Evolutionary conservation across 768 basidiomycete species (phyloP).

Genomic region (Phallus indusiatus): DNA sequence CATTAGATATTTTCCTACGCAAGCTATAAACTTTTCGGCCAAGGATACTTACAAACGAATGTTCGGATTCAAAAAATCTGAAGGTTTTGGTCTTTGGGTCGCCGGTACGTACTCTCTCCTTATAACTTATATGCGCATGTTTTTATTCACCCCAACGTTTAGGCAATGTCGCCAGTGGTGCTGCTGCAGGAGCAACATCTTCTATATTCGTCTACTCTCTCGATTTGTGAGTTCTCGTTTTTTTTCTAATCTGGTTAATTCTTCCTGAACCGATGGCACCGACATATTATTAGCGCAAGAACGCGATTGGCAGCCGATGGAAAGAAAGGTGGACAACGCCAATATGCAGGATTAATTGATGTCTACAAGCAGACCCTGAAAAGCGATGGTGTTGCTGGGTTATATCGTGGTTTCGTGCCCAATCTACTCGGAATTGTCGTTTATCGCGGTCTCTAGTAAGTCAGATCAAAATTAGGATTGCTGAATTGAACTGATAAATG

Average conservation of each 20-base stretch:
- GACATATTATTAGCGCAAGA: constrained; percentile 23
- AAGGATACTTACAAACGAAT: constrained; percentile 31
- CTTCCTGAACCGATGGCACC: neutral
- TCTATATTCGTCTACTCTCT: constrained; percentile 37
- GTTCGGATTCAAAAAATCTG: constrained; percentile 28
- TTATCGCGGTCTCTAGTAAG: constrained; percentile 36
- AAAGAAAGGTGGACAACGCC: constrained; percentile 32
- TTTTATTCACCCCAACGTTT: neutral
- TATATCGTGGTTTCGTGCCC: constrained; percentile 35
- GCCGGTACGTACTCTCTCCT: constrained; percentile 15
- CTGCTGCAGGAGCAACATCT: constrained; percentile 31
- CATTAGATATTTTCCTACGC: constrained; percentile 35
- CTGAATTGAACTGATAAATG: neutral
- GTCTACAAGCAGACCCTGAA: constrained; percentile 35
- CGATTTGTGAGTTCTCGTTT: constrained; percentile 26
- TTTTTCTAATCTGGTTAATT: neutral
- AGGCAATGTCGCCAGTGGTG: constrained; percentile 35
- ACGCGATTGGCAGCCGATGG: constrained; percentile 33
- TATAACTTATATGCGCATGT: neutral
- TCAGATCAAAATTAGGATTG: neutral
- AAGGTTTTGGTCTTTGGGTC: constrained; percentile 30
- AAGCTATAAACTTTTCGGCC: constrained; percentile 35
- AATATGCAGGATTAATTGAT: constrained; percentile 32
- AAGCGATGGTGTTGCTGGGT: constrained; percentile 30
- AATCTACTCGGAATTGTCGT: constrained; percentile 33